Evolutionary conservation across 2,329 filamentous ascomycete genomes (phyloP), one percentile per base, ranked within the genome.

Genomic region (Diplodia intermedia): DNA sequence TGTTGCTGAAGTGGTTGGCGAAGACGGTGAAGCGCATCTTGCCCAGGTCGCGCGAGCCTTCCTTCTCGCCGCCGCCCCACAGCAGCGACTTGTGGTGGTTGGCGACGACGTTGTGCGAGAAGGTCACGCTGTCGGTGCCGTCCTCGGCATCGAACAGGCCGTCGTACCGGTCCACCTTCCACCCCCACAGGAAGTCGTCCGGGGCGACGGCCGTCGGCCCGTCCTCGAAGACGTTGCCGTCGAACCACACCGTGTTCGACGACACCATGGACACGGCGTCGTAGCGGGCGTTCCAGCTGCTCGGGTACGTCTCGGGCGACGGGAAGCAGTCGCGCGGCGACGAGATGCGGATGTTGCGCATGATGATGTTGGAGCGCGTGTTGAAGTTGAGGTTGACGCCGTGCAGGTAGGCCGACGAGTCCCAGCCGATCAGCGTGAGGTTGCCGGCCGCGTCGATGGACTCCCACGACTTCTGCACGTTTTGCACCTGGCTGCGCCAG

Each of bases 141-240:
- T 65, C 62, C 62, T 65, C 62, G 36, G 62, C 62, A 50, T 65
- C 62, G 50, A 65, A 65, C 33, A 65, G 33, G 15, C 62, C 62
- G 52, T 65, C 62, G 50, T 65, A 65, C 3, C 62, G 62, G 62
- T 65, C 62, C n/a, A 65, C 50, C 62, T 65, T 47, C 62, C 62
- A 65, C 1, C 62, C 61, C 31, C 47, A 31, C 23, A 20, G 33
- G 62, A 65, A 55, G 26, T 55, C 52, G 15, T 65, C 62, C 11
- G 62, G 62, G 12, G 62, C 62, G 6, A 65, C 50, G 8, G 62
- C 62, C 33, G 20, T 40, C 6, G 62, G 62, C 8, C 62, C 62
- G 26, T 65, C 62, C 50, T 65, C 62, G 50, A 65, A 47, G 62
- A 65, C 12, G 62, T 65, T 65, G 62, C 62, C 62, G 62, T 65